Conservation (phyloP, 108 stramenopile species). For the Chaetoceros muelleri region DNA sequence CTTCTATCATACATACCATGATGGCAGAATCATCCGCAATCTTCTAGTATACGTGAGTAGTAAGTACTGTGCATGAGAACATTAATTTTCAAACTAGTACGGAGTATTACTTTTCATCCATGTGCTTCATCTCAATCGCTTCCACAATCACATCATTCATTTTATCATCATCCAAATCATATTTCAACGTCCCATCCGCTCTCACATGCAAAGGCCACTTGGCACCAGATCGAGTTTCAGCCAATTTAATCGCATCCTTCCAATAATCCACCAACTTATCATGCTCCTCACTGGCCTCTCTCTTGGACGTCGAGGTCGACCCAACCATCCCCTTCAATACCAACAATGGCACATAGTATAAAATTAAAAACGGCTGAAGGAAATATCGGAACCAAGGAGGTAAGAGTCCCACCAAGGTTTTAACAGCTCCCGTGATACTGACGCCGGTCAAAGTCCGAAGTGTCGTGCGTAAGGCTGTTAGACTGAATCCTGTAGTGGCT, state of each 20-base stretch:
- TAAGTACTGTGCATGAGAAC: too few relatives aligned
- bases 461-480: conserved; percentile 38
- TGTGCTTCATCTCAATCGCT: not conserved
- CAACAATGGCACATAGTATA: conserved; percentile 55
- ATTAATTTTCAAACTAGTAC: too few relatives aligned
- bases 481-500: conserved; percentile 43
- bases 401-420: conserved; percentile 6
- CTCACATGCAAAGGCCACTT: not conserved
- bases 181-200: not conserved
- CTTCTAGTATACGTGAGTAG: too few relatives aligned
- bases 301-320: conserved; percentile 15
- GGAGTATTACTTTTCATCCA: not conserved
- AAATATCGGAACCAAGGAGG: conserved; percentile 43
- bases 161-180: not conserved
- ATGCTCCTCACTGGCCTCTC: conserved; percentile 22
- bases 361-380: conserved; percentile 50
- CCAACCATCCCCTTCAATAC: conserved; percentile 14
- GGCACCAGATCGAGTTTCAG: conserved; percentile 8
- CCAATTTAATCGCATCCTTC: conserved; percentile 42
- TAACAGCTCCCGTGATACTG: conserved; percentile 27
- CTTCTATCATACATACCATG: too few relatives aligned
- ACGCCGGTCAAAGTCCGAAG: conserved; percentile 41
- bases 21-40: too few relatives aligned
- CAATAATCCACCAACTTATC: conserved; percentile 36
- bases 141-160: not conserved